These are phyloP conservation scores for Schwanniomyces polymorphus DNA, from an alignment of 805 yeast species.

Conservation along the genomic window DNA sequence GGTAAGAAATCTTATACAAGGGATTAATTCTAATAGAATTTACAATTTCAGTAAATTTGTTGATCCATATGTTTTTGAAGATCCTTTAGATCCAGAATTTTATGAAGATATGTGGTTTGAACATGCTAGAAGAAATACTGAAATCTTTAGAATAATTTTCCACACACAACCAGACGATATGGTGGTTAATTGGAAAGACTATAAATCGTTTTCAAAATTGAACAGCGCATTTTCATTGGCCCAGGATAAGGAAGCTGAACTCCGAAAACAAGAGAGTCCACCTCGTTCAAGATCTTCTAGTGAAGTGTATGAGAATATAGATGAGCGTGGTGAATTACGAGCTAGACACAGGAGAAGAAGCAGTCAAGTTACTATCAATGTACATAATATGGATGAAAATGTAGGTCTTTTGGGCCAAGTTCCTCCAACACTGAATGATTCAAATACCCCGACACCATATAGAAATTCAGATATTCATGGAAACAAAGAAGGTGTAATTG, in stretches of 20 bases:
- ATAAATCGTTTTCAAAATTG: constrained; percentile 66
- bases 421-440: constrained; percentile 21
- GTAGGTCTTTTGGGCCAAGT: constrained; percentile 38
- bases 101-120: constrained; percentile 85
- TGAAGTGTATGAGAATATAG: constrained; percentile 13
- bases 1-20: constrained; percentile 37
- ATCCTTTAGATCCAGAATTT: constrained; percentile 81
- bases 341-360: constrained; percentile 4
- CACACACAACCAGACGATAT: constrained; percentile 93
- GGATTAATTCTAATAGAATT: constrained; percentile 37
- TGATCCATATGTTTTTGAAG: constrained; percentile 87
- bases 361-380: constrained; percentile 26
- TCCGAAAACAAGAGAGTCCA: constrained; percentile 16
- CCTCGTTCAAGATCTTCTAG: constrained; percentile 11
- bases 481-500: constrained; percentile 2
- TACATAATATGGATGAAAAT: constrained; percentile 25
- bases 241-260: constrained; percentile 35
- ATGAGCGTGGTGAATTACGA: constrained; percentile 7
- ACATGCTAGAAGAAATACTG: constrained; percentile 80
- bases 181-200: constrained; percentile 89
- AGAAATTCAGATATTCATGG: background rate
- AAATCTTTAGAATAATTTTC: constrained; percentile 79
- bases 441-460: constrained; percentile 4
- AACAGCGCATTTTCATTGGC: constrained; percentile 53
- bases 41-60: constrained; percentile 48